Base-by-base conservation (phyloP, 257 asterid species). In the Orobanche coerulescens region DNA sequence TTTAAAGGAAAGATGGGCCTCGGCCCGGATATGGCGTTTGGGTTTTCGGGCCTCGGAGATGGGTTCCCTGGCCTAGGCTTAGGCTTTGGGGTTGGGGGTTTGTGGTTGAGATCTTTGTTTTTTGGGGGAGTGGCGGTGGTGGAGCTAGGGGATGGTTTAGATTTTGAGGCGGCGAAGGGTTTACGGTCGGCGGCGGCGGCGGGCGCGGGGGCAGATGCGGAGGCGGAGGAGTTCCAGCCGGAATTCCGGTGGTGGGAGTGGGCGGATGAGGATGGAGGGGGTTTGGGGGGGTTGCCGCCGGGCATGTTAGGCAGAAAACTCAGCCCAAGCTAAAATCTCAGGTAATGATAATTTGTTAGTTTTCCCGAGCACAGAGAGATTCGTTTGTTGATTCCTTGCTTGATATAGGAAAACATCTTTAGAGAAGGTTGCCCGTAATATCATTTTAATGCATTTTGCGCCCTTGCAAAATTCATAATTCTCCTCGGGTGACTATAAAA, bases 181-280 rank as follows among this genome's bases (percentile, higher is more conserved):
- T 74, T 64, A 48, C 13, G 72, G 24, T 59, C 61, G 62, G 65
- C 31, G 51, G 69, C 69, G 48, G 84, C 25, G 15, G 83, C 59
- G 8, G 83, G n/a, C n/a, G n/a, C n/a, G 60, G 60, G 8, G 37
- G 68, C 71, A 44, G 85, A 14, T 58, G 76, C 13, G 68, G 83
- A 53, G 48, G 84, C 25, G 15, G 83, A 64, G 8, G 83, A 62
- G 34, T 73, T 81, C 83, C 85, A 72, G 50, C 80, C 80, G 51
- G 87, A 37, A 70, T 77, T 82, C 25, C 75, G 86, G 72, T 66
- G 83, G 67, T 77, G 62, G 70, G 83, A 37, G 20, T 72, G 66
- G 67, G 75, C 65, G 46, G 70, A 28, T 61, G 39, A 26, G 28
- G 76, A 25, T 12, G 71, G 78, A 34, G 84, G 75, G 37, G 71